Conservation (phyloP, 2,329 filamentous ascomycete species). For the Aureobasidium sp. region DNA sequence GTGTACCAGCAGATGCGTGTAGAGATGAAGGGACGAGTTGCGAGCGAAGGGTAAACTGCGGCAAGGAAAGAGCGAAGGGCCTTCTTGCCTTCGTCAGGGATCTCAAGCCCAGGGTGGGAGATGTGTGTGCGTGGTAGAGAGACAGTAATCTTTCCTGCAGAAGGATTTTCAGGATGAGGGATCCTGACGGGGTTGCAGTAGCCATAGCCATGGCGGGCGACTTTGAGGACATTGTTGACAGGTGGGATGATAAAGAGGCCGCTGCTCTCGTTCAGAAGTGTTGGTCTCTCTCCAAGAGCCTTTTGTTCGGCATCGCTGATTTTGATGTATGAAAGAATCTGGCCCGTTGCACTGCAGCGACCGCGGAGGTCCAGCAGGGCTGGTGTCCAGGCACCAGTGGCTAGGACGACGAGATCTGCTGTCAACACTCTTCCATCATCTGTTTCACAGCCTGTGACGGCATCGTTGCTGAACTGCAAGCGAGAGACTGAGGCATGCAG, state of each 20-base stretch:
- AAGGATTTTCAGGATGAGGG: slow-evolving; percentile 36
- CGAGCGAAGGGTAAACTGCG: slow-evolving; percentile 42
- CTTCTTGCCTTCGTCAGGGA: slow-evolving; percentile 55
- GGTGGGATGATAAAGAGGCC: slow-evolving; percentile 73
- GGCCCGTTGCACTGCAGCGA: slow-evolving; percentile 71
- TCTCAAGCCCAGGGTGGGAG: slow-evolving; percentile 36
- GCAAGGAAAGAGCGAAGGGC: slow-evolving; percentile 56
- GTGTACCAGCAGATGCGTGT: slow-evolving; percentile 51
- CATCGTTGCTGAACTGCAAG: slow-evolving; percentile 31
- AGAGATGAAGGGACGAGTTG: slow-evolving; percentile 38
- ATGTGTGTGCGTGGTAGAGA: slow-evolving; percentile 46
- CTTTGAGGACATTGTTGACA: slow-evolving; percentile 37
- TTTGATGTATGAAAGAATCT: slow-evolving; percentile 69
- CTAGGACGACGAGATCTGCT: slow-evolving; percentile 70
- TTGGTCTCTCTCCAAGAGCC: slow-evolving; percentile 58
- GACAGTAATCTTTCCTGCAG: slow-evolving; percentile 33
- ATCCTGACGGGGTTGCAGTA: slow-evolving; percentile 43
- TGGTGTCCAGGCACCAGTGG: slow-evolving; percentile 82
- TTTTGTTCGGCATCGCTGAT: slow-evolving; percentile 66
- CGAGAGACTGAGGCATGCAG: slow-evolving; percentile 43
- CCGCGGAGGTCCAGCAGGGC: slow-evolving; percentile 70
- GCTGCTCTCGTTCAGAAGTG: slow-evolving; percentile 62
- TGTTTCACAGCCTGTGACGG: slow-evolving; percentile 54
- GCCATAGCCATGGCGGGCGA: slow-evolving; percentile 46
- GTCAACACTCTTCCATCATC: slow-evolving; percentile 42